These are phyloP conservation scores for Polytolypa hystricis DNA, from an alignment of 2,329 filamentous ascomycete species.

Conservation along the genomic window DNA sequence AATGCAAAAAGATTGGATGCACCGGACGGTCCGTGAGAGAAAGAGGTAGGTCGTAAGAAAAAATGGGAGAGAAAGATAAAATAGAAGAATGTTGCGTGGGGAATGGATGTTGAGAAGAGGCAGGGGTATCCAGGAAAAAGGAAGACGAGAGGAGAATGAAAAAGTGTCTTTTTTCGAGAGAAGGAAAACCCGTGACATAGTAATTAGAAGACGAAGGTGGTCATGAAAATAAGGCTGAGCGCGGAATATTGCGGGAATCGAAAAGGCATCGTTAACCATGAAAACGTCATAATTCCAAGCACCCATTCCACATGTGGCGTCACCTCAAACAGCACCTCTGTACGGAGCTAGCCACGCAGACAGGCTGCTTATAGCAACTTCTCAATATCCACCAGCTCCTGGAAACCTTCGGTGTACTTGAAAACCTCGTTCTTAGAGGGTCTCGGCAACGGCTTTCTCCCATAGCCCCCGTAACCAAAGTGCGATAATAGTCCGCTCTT, in stretches of 20 bases:
- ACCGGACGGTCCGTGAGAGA: too few species aligned
- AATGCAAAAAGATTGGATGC: too few species aligned
- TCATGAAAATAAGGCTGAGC: neutral
- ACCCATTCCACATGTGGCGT: too few species aligned
- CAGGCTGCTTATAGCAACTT: slow-evolving; percentile 3
- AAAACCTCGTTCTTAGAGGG: slow-evolving; percentile 78
- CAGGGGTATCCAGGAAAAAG: too few species aligned
- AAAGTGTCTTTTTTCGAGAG: too few species aligned
- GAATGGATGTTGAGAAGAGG: too few species aligned
- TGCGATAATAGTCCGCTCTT: slow-evolving; percentile 54
- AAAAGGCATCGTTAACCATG: neutral
- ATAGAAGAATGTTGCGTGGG: too few species aligned
- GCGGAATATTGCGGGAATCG: neutral
- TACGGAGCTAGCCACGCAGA: too few species aligned
- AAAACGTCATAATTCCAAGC: neutral
- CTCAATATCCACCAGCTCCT: slow-evolving; percentile 30
- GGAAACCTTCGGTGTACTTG: slow-evolving; percentile 87
- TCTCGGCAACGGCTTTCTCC: slow-evolving; percentile 41
- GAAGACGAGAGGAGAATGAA: too few species aligned
- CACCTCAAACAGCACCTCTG: too few species aligned
- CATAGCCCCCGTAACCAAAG: slow-evolving; percentile 54
- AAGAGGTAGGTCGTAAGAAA: too few species aligned
- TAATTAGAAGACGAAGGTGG: neutral
- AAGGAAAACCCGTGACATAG: neutral
- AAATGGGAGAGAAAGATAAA: too few species aligned